Percentiles rank a stretch among this genome's conserved stretches.
Conservation (phyloP, 805 yeast species). For the Wickerhamomyces tratensis region DNA sequence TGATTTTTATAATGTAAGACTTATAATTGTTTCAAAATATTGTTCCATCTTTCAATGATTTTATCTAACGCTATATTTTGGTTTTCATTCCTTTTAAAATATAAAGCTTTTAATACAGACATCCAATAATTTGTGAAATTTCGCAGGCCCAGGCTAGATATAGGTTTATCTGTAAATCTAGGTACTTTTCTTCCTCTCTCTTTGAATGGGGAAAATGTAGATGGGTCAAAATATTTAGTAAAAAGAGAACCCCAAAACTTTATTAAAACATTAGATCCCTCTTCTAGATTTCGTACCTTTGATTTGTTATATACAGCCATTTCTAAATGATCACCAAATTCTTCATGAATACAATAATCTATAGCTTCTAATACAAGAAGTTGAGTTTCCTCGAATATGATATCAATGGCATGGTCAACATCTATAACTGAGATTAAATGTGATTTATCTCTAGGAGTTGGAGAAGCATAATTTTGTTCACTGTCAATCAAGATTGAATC, state of each 20-base stretch:
- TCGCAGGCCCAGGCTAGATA: conserved; percentile 16
- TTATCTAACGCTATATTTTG: conserved; percentile 24
- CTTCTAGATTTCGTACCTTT: conserved; percentile 25
- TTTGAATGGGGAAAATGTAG: conserved; percentile 11
- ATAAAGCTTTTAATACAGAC: conserved; percentile 31
- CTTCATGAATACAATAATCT: conserved; percentile 39
- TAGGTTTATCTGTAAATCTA: conserved; percentile 18
- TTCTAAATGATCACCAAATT: conserved; percentile 46
- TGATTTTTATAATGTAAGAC: too few species aligned
- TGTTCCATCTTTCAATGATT: conserved; percentile 26
- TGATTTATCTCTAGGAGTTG: neutral
- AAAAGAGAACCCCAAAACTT: conserved; percentile 52
- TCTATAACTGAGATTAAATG: conserved; percentile 1
- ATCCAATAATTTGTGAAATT: conserved; percentile 46
- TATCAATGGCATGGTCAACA: conserved; percentile 10
- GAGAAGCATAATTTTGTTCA: neutral
- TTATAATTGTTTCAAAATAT: conserved; percentile 5
- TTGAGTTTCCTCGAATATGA: conserved; percentile 32
- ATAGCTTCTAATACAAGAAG: conserved; percentile 34
- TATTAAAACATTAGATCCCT: conserved; percentile 31
- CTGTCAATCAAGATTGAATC: too few species aligned
- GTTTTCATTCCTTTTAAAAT: conserved; percentile 22
- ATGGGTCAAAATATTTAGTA: conserved; percentile 31
- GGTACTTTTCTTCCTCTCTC: conserved; percentile 20
- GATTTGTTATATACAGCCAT: conserved; percentile 38